Evolutionary conservation across 2,329 filamentous ascomycete genomes (phyloP), one percentile per base, ranked within the genome.

Genomic region (Colletotrichum sp.): DNA sequence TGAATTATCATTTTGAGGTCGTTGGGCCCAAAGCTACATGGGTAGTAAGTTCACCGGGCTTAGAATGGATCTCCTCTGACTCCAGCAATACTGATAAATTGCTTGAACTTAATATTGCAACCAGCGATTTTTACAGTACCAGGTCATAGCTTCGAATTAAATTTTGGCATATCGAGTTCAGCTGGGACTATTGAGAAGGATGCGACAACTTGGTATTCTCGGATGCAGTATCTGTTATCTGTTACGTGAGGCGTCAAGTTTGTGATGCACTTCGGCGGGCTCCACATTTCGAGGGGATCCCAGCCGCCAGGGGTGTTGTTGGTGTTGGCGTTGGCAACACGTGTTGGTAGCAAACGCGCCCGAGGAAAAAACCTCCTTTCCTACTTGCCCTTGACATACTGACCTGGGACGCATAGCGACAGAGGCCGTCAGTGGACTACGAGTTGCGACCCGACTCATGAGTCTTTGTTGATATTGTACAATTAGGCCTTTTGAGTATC

Each of bases 151-250:
- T 43, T 48, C 43, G 36, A 21, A 21, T 48, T 21, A 0, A 48
- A 48, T 2, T 21, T n/a, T 48, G n/a, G 18, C 0, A 21, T 13
- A 21, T 48, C 0, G 3, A 7, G 6, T 0, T 4, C n/a, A 21
- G 18, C 10, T 21, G 43, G 43, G 6, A 21, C n/a, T 7, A 7
- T 48, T 7, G n/a, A 21, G 43, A n/a, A 48, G 43, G 6, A 48
- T 48, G n/a, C 10, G 10, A n/a, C 43, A 21, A 48, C 43, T 21
- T 21, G 43, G 18, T 21, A 7, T 21, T 21, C 10, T 13, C n/a
- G 43, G 43, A 21, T 21, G 43, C 43, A 21, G n/a, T 48, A 48
- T 13, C 43, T 21, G 18, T 48, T 48, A 48, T 21, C 43, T 48
- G n/a, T 48, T 13, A 48, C n/a, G 43, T 21, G n/a, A 21, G 18